Evolutionary conservation across 495 filamentous ascomycete genomes (phyloP), one percentile per base, ranked within the genome.

Genomic region (Talaromyces wortmannii): DNA sequence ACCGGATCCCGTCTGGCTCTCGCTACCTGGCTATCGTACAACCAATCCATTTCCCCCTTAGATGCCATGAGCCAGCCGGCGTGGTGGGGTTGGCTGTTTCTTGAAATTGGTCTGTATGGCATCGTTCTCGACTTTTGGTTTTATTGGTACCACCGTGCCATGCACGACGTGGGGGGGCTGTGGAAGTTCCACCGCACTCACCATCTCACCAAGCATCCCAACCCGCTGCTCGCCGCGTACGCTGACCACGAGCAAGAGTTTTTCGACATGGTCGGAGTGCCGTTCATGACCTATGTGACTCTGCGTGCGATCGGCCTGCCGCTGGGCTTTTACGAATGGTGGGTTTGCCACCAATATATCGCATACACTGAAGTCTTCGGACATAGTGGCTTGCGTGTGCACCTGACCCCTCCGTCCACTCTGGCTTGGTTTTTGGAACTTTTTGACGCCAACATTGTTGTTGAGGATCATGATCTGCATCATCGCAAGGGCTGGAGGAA

Each of bases 151-250:
- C 70, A 73, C 47, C 68, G 70, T 1, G 10, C 64, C 7, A 70
- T 69, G 65, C 70, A 73, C 42, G 68, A 70, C 16, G 47, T 67
- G 13, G 61, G 50, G 44, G 50, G 50, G 0, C 63, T 73, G 4
- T 73, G 70, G 70, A 67, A 71, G 36, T 73, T 64, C 62, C 70
- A 73, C 58, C 68, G 68, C 16, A 73, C 70, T 5, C 70, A 73
- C 59, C 70, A 73, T 50, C 60, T 73, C 2, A 71, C 70, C 6
- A 73, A 73, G 55, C 70, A 73, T 47, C 70, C 70, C 4, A 71
- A 70, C 56, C 65, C 70, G 11, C 59, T 71, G 1, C 55, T 73
- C 17, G 61, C 68, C 0, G 63, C 66, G 0, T 73, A 71, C 48
- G 70, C 70, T 33, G 68, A 71, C 31, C 48, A 61, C 2, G 68